Percentiles rank a stretch among this genome's conserved stretches.
These are phyloP conservation scores for rapeseed (Brassica napus) DNA, from an alignment of 345 rosid genomes.

Conservation along the genomic window DNA sequence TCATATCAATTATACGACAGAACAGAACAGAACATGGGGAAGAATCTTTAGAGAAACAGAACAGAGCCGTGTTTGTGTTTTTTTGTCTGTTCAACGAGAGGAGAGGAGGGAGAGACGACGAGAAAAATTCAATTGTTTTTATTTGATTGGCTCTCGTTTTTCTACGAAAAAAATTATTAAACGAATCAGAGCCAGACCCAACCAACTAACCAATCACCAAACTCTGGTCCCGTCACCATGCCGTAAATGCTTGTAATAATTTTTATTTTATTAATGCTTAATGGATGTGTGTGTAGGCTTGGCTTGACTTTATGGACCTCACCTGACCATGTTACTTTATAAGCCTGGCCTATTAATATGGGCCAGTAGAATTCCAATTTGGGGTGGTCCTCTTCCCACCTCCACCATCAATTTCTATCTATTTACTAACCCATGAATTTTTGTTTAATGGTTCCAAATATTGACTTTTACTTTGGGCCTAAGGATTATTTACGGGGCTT, in stretches of 20 bases:
- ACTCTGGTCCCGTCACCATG: slow-evolving; percentile 29
- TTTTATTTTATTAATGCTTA: not conserved
- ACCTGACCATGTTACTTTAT: slow-evolving; percentile 12
- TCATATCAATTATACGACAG: not conserved
- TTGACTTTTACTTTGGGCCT: not conserved
- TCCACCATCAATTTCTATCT: not conserved
- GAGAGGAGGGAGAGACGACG: not conserved
- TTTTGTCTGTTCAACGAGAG: slow-evolving; percentile 22
- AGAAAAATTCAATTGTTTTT: not conserved
- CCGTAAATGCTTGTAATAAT: not conserved
- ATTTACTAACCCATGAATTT: not conserved
- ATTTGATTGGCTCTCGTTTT: slow-evolving; percentile 31
- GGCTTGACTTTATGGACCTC: slow-evolving; percentile 7
- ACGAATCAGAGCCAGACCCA: slow-evolving; percentile 21
- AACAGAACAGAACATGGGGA: not conserved
- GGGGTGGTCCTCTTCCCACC: not conserved
- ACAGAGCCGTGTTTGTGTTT: not conserved
- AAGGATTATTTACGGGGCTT: no score
- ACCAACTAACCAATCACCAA: slow-evolving; percentile 39
- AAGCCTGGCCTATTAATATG: not conserved
- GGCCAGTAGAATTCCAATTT: not conserved
- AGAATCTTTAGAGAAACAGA: slow-evolving; percentile 19
- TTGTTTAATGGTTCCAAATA: not conserved
- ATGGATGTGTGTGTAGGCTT: not conserved
- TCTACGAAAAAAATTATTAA: not conserved